phyloP scores from a whole-genome alignment of 169 alveolate species.

The Plasmodium vinckei region DNA sequence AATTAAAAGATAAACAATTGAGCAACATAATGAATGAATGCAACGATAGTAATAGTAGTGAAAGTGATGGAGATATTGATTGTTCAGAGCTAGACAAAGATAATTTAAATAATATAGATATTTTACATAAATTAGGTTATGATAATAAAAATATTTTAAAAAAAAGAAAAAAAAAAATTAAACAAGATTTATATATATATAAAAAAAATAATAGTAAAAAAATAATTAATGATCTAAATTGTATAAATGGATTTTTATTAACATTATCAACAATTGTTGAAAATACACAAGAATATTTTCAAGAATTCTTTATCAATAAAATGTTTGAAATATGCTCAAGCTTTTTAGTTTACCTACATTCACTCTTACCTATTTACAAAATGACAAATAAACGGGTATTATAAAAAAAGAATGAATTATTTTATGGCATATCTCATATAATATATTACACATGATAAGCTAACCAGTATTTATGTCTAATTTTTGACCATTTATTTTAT shows the following conservation, averaged over 20 bases:
- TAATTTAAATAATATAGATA: neutral
- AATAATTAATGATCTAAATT: constrained; percentile 27
- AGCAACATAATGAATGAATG: neutral
- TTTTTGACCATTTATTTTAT: neutral
- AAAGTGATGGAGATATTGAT: neutral
- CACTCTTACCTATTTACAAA: constrained; percentile 55
- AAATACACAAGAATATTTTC: constrained; percentile 48
- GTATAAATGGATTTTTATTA: constrained; percentile 59
- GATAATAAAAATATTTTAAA: constrained; percentile 46
- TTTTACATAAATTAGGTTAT: constrained; percentile 5
- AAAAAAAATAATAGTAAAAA: constrained; percentile 38
- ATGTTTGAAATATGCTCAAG: constrained; percentile 71
- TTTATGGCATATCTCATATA: neutral
- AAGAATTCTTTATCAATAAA: constrained; percentile 58
- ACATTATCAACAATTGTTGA: constrained; percentile 42
- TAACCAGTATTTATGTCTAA: neutral
- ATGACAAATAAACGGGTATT: constrained; percentile 69
- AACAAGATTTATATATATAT: constrained; percentile 27
- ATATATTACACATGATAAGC: neutral
- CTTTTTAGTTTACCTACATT: constrained; percentile 70
- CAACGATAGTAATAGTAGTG: neutral
- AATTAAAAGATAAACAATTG: neutral
- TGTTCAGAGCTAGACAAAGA: neutral
- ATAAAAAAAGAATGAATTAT: neutral
- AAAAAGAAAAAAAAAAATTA: constrained; percentile 25